phyloP scores from a whole-genome alignment of 352 stramenopile genomes.

The Globisporangium cylindrosporum region DNA sequence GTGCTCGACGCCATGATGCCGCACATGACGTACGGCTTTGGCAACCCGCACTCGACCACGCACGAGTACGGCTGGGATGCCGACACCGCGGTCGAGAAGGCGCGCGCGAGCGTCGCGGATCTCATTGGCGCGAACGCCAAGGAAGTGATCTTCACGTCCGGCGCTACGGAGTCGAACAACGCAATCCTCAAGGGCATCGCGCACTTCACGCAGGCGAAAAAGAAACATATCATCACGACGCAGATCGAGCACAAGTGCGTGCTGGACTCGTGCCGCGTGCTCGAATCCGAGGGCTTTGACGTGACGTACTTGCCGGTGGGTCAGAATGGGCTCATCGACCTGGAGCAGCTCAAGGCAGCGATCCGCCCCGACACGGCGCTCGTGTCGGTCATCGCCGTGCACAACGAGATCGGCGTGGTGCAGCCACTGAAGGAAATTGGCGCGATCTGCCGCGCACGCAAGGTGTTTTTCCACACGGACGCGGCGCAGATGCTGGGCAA shows the following conservation, averaged over 20 bases:
- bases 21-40: slow-evolving; percentile 95
- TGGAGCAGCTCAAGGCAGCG: slow-evolving; percentile 92
- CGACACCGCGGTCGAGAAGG: slow-evolving; percentile 94
- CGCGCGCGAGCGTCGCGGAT: slow-evolving; percentile 81
- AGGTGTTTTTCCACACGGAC: slow-evolving; percentile 99
- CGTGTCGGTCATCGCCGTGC: slow-evolving; percentile 98
- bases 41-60: slow-evolving; percentile 99
- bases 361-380: slow-evolving; percentile 96
- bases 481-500: slow-evolving; percentile 98
- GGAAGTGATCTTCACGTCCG: slow-evolving; percentile 99
- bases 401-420: slow-evolving; percentile 99
- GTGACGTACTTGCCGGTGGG: slow-evolving; percentile 96
- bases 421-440: slow-evolving; percentile 98
- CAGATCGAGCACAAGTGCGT: slow-evolving; percentile 98
- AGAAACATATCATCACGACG: slow-evolving; percentile 99
- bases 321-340: slow-evolving; percentile 93
- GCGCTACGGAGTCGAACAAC: slow-evolving; percentile 99
- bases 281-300: slow-evolving; percentile 97
- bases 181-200: slow-evolving; percentile 97
- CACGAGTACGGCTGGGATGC: slow-evolving; percentile 99
- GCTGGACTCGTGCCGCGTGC: slow-evolving; percentile 95
- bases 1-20: slow-evolving; percentile 99
- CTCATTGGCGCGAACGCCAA: slow-evolving; percentile 96
- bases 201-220: slow-evolving; percentile 94
- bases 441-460: slow-evolving; percentile 87